Evolutionary conservation across 106 monocot genomes (phyloP), one percentile per base, ranked within the genome.

Genomic region (Agapanthus africanus): DNA sequence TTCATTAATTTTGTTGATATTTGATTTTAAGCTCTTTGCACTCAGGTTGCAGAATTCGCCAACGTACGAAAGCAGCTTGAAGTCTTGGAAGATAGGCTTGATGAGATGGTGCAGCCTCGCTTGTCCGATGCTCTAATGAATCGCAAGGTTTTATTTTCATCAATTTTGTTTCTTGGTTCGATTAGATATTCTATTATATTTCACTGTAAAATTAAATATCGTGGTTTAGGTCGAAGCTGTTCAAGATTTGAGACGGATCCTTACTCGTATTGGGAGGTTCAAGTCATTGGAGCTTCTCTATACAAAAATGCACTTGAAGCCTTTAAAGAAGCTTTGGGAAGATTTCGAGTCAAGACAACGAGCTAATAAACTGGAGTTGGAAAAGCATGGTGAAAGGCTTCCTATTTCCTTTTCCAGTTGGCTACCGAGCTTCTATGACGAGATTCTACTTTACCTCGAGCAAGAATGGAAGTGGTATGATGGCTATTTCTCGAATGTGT

Each of bases 381-480:
- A 89, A 47, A 97, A 77, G 65, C 63, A 73, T 65, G 64, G 54
- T 68, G 93, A 89, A 64, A 72, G 73, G 33, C 25, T 18, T n/a
- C 47, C 70, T 36, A 33, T 83, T 44, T 82, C 84, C 34, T 99
- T 99, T 60, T 85, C 86, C 44, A 83, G 85, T 75, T 99, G 99
- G 99, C 70, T 99, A 36, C 99, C 93, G 30, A 93, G 83, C 77
- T 99, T 93, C 63, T 93, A 93, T 72, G 99, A 99, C 81, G 99
- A 93, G 70, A 74, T 83, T 65, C 77, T 99, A 34, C 82, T 99
- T 66, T 87, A 93, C 69, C 82, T 99, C 28, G 92, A 99, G 79
- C 87, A 99, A 84, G 93, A 99, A 79, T 99, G 99, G 99, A 99
- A 99, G 59, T 99, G 99, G 99, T 99, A 84, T 62, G 71, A 11